These are phyloP conservation scores for Cubamyces lactineus DNA, from an alignment of 768 basidiomycete species.

Conservation along the genomic window DNA sequence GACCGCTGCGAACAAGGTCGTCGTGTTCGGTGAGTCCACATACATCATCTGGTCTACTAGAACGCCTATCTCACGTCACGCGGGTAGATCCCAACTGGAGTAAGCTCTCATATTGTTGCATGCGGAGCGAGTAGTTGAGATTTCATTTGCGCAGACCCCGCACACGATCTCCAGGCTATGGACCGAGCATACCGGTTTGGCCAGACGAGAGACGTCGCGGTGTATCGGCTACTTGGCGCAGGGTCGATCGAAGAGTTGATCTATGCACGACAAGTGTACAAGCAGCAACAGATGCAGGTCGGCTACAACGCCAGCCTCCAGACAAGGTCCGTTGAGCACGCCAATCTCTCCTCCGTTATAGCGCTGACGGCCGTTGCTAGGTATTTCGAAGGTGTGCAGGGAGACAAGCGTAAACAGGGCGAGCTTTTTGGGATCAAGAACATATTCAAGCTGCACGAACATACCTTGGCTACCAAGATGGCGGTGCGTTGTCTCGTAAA, in stretches of 20 bases:
- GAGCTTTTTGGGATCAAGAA: constrained; percentile 88
- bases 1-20: constrained; percentile 92
- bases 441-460: constrained; percentile 79
- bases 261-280: constrained; percentile 89
- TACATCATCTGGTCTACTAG: neutral
- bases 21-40: constrained; percentile 71
- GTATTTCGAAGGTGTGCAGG: constrained; percentile 83
- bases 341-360: neutral
- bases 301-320: constrained; percentile 84
- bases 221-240: constrained; percentile 82
- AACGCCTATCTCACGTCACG: neutral
- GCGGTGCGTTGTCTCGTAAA: constrained; percentile 49
- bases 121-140: neutral
- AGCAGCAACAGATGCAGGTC: constrained; percentile 93
- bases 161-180: constrained; percentile 93
- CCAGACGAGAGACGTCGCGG: constrained; percentile 82
- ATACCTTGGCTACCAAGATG: constrained; percentile 70
- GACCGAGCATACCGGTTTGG: constrained; percentile 87
- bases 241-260: constrained; percentile 89
- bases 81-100: constrained; percentile 90
- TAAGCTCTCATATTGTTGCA: constrained; percentile 42
- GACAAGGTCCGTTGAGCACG: constrained; percentile 63
- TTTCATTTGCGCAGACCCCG: constrained; percentile 70
- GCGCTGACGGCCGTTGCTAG: constrained; percentile 38
- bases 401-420: constrained; percentile 71